phyloP scores from a whole-genome alignment of 192 early-diverging fungal species.

The Helicostylum pulchrum region DNA sequence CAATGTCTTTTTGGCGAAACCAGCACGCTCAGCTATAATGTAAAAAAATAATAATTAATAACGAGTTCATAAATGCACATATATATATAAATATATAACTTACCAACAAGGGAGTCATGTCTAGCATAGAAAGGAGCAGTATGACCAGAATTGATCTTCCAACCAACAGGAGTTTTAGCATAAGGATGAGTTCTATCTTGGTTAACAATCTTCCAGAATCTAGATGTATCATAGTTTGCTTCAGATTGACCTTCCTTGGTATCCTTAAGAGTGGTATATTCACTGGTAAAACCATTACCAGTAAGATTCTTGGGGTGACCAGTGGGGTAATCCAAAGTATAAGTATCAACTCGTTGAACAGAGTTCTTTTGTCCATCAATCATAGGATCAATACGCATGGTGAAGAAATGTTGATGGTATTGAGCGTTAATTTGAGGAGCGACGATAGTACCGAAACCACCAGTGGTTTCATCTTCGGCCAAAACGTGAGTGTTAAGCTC shows the following conservation, averaged over 20 bases:
- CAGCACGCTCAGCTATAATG: slow-evolving; percentile 24
- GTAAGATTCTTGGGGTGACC: slow-evolving; percentile 32
- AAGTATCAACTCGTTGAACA: slow-evolving; percentile 26
- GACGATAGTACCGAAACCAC: slow-evolving; percentile 33
- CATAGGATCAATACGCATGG: slow-evolving; percentile 44
- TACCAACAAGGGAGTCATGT: slow-evolving; percentile 33
- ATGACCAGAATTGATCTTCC: slow-evolving; percentile 30
- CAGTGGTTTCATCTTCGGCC: slow-evolving; percentile 38
- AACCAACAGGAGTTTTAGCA: slow-evolving; percentile 31
- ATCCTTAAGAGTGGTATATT: slow-evolving; percentile 27
- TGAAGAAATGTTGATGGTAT: slow-evolving; percentile 42
- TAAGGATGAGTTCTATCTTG: slow-evolving; percentile 31
- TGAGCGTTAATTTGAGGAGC: slow-evolving; percentile 42
- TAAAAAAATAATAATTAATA: too few relatives aligned
- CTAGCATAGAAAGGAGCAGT: slow-evolving; percentile 28
- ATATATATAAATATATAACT: too few relatives aligned
- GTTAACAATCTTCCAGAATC: slow-evolving; percentile 41
- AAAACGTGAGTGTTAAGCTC: slow-evolving; percentile 41
- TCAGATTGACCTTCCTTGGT: slow-evolving; percentile 25
- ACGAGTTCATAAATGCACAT: too few relatives aligned
- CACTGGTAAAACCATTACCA: slow-evolving; percentile 34
- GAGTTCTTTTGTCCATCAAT: slow-evolving; percentile 40
- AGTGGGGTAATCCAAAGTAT: slow-evolving; percentile 23
- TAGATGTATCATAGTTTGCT: slow-evolving; percentile 18
- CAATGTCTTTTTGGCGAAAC: slow-evolving; percentile 36